These are phyloP conservation scores for Antitrichia curtipendula DNA, from an alignment of 225 moss, liverwort and hornwort genomes.

Conservation along the genomic window DNA sequence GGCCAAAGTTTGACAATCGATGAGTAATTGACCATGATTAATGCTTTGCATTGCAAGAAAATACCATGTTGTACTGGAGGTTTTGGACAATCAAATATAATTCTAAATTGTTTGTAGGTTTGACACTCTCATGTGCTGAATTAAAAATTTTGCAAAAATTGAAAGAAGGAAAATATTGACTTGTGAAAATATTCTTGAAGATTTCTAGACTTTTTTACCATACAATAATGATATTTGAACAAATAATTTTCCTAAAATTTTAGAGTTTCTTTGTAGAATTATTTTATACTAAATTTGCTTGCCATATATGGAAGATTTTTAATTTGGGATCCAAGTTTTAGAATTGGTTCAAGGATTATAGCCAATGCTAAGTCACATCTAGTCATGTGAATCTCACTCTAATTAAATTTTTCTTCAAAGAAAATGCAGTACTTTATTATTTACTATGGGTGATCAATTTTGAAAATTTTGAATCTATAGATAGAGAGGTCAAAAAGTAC, in stretches of 20 bases:
- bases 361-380: too few relatives aligned
- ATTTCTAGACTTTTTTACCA: not conserved
- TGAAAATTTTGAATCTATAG: not conserved
- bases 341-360: not conserved
- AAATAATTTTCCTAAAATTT: not conserved
- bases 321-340: not conserved
- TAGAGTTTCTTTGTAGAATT: not conserved
- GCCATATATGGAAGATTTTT: not conserved
- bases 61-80: not conserved
- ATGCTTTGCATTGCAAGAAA: not conserved
- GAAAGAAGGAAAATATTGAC: too few relatives aligned
- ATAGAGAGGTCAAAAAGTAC: not conserved
- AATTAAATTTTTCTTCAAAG: rapidly evolving
- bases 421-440: not conserved
- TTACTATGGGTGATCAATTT: too few relatives aligned
- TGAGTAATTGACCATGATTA: not conserved
- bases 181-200: too few relatives aligned
- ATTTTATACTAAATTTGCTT: rapidly evolving
- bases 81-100: not conserved
- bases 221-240: not conserved
- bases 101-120: not conserved
- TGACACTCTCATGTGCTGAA: not conserved
- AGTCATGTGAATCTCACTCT: not conserved
- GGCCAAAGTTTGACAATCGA: not conserved
- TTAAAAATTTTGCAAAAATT: too few relatives aligned